Base-by-base conservation (phyloP, 371 early-diverging fungal genomes). In the Mortierella sp. region DNA sequence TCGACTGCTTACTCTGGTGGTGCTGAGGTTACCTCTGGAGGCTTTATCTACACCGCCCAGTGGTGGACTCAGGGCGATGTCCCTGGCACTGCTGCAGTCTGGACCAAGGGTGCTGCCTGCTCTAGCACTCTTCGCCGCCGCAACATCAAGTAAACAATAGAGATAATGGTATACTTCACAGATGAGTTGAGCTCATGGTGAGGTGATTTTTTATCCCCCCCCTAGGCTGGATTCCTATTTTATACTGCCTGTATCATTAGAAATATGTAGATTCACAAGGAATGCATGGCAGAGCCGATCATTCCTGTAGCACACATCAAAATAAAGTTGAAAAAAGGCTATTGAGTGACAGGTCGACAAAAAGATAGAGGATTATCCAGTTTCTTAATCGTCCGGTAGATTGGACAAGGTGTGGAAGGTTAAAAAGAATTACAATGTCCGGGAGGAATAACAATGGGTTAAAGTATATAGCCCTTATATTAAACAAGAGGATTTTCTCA, bases 1-100 rank as follows among this genome's bases (percentile, higher is more conserved):
- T 68, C 86, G 20, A 35, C 76, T 10, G 62, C 77, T 24, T 90
- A 91, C 73, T 72, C 73, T 37, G 83, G 79, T 11, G 88, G 88
- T 26, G 59, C 72, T 54, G 73, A 72, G 28, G 91, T 89, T 55
- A 84, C 88, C n/a, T 85, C 85, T 70, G 75, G 86, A 18, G 84
- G 84, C 2, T 74, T 60, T 43, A 30, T 84, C 39, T 85, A 79
- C 66, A 66, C 68, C n/a, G 85, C 85, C 20, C 77, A 84, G 54
- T 85, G 81, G 77, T 85, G 85, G 85, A 85, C 84, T 30, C 81
- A 84, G 71, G 75, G 73, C 20, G 72, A 77, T n/a, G 78, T 69
- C 24, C 84, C 85, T 51, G 62, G 74, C n/a, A n/a, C 60, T n/a
- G 58, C 66, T 49, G 20, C 71, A 16, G 78, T 66, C 62, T 83